A percentile compares a stretch with the other conserved stretches of the same genome.
Evolutionary conservation across 2,329 filamentous ascomycete species (phyloP).

Genomic region (Dendryphion nanum): DNA sequence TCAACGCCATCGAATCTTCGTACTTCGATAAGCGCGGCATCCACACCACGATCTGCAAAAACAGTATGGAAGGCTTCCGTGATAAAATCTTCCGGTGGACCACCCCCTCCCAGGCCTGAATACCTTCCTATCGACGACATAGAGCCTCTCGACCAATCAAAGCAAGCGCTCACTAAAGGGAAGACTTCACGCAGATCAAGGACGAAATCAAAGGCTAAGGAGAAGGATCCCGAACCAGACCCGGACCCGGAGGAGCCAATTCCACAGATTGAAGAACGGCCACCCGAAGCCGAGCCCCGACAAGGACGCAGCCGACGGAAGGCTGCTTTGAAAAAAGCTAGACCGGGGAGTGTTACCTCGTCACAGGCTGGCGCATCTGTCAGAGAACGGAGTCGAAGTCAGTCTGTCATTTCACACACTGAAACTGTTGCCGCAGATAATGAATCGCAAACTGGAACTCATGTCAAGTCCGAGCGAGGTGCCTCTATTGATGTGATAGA

Average conservation of each 20-base stretch:
- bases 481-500: slow-evolving; percentile 45
- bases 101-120: slow-evolving; percentile 21
- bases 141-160: slow-evolving; percentile 12
- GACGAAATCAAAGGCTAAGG: slow-evolving; percentile 25
- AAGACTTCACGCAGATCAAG: slow-evolving; percentile 25
- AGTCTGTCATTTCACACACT: slow-evolving; percentile 48
- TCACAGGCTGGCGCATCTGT: slow-evolving; percentile 46
- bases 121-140: slow-evolving; percentile 30
- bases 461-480: slow-evolving; percentile 49
- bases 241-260: slow-evolving; percentile 4
- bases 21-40: slow-evolving; percentile 23
- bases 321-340: slow-evolving; percentile 23
- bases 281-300: slow-evolving; percentile 24
- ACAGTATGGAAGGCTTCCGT: slow-evolving; percentile 27
- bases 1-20: slow-evolving; percentile 25
- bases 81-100: slow-evolving; percentile 11
- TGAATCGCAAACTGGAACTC: slow-evolving; percentile 37
- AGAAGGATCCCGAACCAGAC: slow-evolving; percentile 18
- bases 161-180: slow-evolving; percentile 18
- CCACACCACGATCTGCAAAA: slow-evolving; percentile 30
- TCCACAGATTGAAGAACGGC: slow-evolving; percentile 16
- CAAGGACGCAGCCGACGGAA: slow-evolving; percentile 32
- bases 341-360: slow-evolving; percentile 46
- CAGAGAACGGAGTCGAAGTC: slow-evolving; percentile 48
- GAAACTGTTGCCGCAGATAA: slow-evolving; percentile 43